Evolutionary conservation across 441 rosid genomes (phyloP).

Genomic region (Jatropha multifida): DNA sequence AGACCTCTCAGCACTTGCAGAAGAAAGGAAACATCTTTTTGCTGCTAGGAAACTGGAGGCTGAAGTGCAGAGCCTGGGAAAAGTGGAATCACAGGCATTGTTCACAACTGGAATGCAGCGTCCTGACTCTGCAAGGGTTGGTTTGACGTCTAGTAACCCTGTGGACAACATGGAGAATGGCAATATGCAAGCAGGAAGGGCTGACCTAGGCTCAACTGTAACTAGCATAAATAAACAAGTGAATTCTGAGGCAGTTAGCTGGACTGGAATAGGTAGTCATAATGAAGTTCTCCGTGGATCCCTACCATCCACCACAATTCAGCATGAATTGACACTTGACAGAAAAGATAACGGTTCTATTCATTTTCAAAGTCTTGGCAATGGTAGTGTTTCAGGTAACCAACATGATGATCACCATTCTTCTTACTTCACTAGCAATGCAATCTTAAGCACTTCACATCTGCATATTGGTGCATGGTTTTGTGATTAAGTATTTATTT

Average conservation of each 20-base stretch:
- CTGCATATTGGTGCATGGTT: conserved; percentile 10
- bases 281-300: conserved; percentile 42
- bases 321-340: conserved; percentile 36
- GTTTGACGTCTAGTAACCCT: conserved; percentile 33
- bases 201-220: conserved; percentile 42
- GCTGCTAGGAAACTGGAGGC: conserved; percentile 45
- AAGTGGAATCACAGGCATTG: conserved; percentile 39
- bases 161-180: conserved; percentile 41
- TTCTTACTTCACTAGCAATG: neutral
- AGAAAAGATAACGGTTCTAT: conserved; percentile 37
- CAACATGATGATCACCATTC: conserved; percentile 16
- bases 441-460: too few relatives aligned
- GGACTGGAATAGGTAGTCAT: conserved; percentile 47
- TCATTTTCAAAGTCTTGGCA: conserved; percentile 41
- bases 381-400: conserved; percentile 29
- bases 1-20: conserved; percentile 36
- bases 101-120: conserved; percentile 34
- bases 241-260: conserved; percentile 45
- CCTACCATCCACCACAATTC: conserved; percentile 32
- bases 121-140: conserved; percentile 39
- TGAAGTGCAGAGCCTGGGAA: conserved; percentile 52
- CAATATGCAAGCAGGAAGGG: conserved; percentile 38
- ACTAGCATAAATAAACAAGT: conserved; percentile 41
- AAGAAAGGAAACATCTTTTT: conserved; percentile 52
- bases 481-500: conserved; percentile 25